A percentile compares a stretch with the other conserved stretches of the same genome.
Evolutionary conservation across 352 stramenopile genomes (phyloP).

Genomic region (Globisporangium heterothallicum): DNA sequence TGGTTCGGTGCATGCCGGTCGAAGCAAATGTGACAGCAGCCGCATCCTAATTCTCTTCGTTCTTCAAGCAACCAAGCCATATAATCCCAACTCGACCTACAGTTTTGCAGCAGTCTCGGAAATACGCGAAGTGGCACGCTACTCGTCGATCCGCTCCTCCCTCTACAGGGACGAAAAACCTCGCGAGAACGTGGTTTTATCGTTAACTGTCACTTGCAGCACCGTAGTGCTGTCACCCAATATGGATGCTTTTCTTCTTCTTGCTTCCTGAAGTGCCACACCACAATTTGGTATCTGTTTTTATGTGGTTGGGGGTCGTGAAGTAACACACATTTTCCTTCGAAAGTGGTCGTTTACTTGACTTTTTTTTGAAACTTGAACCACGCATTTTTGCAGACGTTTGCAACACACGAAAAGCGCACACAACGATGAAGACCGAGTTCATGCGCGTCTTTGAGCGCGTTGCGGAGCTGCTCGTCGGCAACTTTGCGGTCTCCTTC

Average conservation of each 20-base stretch:
- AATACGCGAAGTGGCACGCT: neutral
- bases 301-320: neutral
- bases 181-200: neutral
- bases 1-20: neutral
- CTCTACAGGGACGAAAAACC: constrained; percentile 6
- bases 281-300: no score
- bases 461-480: constrained; percentile 69
- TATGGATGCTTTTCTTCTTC: neutral
- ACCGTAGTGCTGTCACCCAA: neutral
- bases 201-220: constrained; percentile 1
- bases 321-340: neutral
- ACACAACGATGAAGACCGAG: constrained; percentile 52
- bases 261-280: no score
- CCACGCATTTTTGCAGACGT: neutral
- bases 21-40: constrained; percentile 3
- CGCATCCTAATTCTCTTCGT: neutral
- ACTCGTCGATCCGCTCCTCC: neutral
- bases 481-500: constrained; percentile 78
- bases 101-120: neutral
- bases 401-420: neutral
- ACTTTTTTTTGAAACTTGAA: neutral
- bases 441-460: constrained; percentile 50
- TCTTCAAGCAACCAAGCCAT: neutral
- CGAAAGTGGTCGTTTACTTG: neutral
- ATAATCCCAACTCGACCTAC: neutral